Conservation (phyloP, 139 green algal species). For the Tetraselmis chui region DNA sequence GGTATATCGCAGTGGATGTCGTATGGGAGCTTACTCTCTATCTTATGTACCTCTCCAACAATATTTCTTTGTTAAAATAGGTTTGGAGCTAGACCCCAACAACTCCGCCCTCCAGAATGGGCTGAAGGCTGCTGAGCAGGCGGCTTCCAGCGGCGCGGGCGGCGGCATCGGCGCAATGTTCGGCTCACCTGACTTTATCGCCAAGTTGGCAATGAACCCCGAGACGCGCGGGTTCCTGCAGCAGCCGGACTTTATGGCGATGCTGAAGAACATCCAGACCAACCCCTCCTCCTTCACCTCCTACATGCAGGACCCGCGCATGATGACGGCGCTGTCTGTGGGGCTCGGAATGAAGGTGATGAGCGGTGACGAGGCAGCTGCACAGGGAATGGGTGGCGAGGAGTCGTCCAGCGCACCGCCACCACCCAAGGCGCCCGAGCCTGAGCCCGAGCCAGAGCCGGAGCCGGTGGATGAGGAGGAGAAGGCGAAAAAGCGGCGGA, state of each 20-base stretch:
- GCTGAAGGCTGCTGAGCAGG: slow-evolving; percentile 33
- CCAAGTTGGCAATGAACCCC: slow-evolving; percentile 77
- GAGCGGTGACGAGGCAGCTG: slow-evolving; percentile 8
- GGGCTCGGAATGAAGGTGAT: slow-evolving; percentile 37
- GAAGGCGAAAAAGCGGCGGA: slow-evolving; percentile 22
- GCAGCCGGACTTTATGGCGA: slow-evolving; percentile 87
- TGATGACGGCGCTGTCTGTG: slow-evolving; percentile 45
- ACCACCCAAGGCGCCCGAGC: slow-evolving; percentile 16
- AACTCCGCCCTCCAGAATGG: slow-evolving; percentile 62
- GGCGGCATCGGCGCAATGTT: slow-evolving; percentile 30
- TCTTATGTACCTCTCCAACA: too few species aligned
- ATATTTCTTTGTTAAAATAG: too few species aligned
- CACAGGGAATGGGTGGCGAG: slow-evolving; percentile 15
- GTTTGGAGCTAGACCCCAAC: slow-evolving; percentile 65
- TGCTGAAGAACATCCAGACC: slow-evolving; percentile 64
- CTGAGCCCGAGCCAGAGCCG: slow-evolving; percentile 21
- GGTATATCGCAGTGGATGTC: too few species aligned
- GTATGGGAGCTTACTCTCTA: too few species aligned
- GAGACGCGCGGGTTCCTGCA: slow-evolving; percentile 60
- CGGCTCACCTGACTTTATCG: slow-evolving; percentile 60
- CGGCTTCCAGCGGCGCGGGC: background rate
- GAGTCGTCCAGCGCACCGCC: background rate
- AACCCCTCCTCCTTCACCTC: slow-evolving; percentile 62
- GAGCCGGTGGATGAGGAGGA: slow-evolving; percentile 23
- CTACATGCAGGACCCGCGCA: slow-evolving; percentile 59